Conservation (phyloP, 1,139 yeast genomes). For the Magnusiomyces tetraspermus region DNA sequence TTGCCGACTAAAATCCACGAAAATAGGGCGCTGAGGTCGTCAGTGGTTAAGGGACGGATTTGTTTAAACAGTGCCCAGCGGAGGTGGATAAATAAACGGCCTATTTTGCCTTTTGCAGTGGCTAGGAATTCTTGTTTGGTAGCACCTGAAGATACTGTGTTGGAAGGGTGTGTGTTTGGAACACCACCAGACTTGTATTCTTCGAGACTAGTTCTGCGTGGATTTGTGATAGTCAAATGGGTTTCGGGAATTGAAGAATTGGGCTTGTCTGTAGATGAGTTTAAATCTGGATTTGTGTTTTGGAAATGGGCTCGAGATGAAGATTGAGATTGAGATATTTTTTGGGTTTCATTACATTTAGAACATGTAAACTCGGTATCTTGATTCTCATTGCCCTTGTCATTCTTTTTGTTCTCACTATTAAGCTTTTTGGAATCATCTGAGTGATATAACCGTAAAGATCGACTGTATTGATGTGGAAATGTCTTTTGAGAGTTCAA, state of each 20-base stretch:
- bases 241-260: background rate
- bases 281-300: background rate
- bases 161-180: background rate
- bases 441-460: no score
- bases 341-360: no score
- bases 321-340: no score
- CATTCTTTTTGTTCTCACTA: no score
- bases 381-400: no score
- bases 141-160: constrained; percentile 19
- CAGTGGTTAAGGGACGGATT: constrained; percentile 70
- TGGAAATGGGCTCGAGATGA: no score
- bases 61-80: constrained; percentile 63
- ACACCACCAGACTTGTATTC: no score
- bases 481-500: no score
- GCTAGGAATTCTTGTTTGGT: constrained; percentile 45
- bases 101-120: constrained; percentile 42
- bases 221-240: background rate
- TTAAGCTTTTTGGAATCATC: no score
- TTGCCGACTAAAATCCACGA: constrained; percentile 90
- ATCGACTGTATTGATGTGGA: no score
- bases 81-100: constrained; percentile 46
- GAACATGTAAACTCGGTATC: no score
- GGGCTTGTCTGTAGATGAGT: background rate
- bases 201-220: background rate
- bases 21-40: constrained; percentile 79